Evolutionary conservation across 2,329 filamentous ascomycete species (phyloP).

Genomic region (Cercospora citrullina): DNA sequence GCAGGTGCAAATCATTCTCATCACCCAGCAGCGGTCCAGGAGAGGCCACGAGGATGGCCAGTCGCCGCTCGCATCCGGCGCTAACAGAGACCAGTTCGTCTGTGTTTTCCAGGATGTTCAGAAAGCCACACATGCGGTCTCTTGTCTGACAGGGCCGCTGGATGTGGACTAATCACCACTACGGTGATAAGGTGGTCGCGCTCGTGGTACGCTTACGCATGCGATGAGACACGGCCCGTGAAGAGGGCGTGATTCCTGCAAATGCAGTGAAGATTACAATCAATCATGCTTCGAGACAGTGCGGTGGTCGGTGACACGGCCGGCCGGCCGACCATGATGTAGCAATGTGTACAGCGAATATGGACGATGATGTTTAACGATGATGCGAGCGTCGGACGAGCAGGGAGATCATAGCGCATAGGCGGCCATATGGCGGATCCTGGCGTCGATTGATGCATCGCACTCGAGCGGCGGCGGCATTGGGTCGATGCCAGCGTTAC

Average conservation of each 20-base stretch:
- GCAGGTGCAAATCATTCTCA: neutral
- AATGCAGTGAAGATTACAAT: neutral
- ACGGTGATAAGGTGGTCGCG: slow-evolving; percentile 3
- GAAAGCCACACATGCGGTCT: slow-evolving; percentile 9
- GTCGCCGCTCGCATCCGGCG: slow-evolving; percentile 16
- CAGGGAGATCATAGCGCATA: neutral
- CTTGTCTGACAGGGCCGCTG: neutral
- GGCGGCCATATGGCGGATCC: neutral
- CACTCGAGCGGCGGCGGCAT: neutral
- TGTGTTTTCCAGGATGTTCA: slow-evolving; percentile 2
- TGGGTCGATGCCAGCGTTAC: slow-evolving; percentile 7
- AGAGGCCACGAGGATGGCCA: neutral
- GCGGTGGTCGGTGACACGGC: neutral
- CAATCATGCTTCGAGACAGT: neutral
- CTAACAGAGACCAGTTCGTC: slow-evolving; percentile 9
- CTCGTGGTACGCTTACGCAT: slow-evolving; percentile 19
- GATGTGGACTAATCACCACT: slow-evolving; percentile 4
- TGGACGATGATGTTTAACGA: neutral
- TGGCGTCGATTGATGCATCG: neutral
- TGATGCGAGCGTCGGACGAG: neutral
- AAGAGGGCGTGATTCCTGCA: neutral
- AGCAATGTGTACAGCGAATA: neutral
- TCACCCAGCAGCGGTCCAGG: neutral
- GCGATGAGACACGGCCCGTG: slow-evolving; percentile 16
- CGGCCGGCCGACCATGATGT: neutral